Base-by-base conservation (phyloP, 805 yeast genomes). In the Lipomyces yamadae region DNA sequence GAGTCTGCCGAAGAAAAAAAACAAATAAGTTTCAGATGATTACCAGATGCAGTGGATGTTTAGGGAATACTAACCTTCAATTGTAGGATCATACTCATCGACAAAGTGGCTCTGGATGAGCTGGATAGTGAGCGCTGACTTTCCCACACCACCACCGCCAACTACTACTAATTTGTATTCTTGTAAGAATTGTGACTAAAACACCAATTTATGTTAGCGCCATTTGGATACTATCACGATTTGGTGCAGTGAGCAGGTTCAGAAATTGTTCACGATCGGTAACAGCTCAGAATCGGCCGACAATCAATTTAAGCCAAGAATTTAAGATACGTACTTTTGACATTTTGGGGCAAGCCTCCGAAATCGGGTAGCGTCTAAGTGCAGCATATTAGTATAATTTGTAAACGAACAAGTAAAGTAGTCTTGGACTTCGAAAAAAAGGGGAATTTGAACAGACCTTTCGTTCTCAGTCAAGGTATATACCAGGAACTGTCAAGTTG, bases 131-230 rank as follows among this genome's bases (percentile, higher is more conserved):
- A 95, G 81, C 4, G 99, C 98, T 32, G 96, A 89, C 78, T 95
- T 95, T 80, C 99, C 99, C 64, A 95, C 99, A 80, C 97, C 98
- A 76, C 98, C 98, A 52, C 98, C 98, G 64, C 98, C 99, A 64
- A 94, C 97, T 56, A 94, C 98, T 3, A 95, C 99, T 67, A 95
- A 80, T 77, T 96, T 92, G 78, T 88, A 94, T 78, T 60, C 89
- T 87, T 34, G 90, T 88, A 42, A 90, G 59, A 68, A 79, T 70
- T 59, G 79, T n/a, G 69, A 35, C 71, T 68, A 39, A 29, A 35
- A 7, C 24, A 24, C 15, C 48, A 42, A 11, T n/a, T 4, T 15
- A 15, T 1, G 48, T 42, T 42, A 42, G 48, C 2, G 3, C 18
- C 24, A 24, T 15, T 4, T 33, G 5, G 15, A 18, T 30, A 5